Evolutionary conservation across 2,329 filamentous ascomycete species (phyloP), one percentile per base, ranked within the genome.

Genomic region (Talaromyces sp.): DNA sequence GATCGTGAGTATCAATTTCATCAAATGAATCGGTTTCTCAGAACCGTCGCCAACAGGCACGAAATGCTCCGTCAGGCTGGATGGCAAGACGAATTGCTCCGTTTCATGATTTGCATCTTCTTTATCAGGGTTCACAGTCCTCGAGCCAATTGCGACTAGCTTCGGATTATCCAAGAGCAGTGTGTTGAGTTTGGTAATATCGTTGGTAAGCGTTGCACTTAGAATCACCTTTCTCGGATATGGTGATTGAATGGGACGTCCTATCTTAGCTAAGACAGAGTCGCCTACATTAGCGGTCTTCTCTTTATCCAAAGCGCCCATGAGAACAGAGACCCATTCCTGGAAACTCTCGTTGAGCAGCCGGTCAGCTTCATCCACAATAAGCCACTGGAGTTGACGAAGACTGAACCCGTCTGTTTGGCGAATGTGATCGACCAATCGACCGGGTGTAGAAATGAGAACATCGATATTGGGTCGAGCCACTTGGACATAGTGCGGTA

Each of bases 351-450:
- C 92, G 51, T 93, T 90, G 5, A 98, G 85, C 13, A 98, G 82
- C 74, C 95, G 92, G 77, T 98, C 94, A 11, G 94, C 95, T 78
- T 98, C 94, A 72, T 98, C 94, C 54, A 97, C 90, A 2, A 97
- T 87, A 0, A 98, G 83, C 93, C 93, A 98, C 67, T 91, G 87
- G 4, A 97, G 82, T 73, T 91, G 85, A 65, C 90, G 86, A 25
- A 98, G 82, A 0, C 84, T 86, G 75, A 98, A 97, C 0, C 92
- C 93, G 2, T 87, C 86, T 0, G 94, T 98, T 67, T 89, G 88
- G 68, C 90, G 89, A 60, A 97, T 85, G 76, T 98, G 94, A 72
- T 98, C 94, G 3, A 98, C 92, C 0, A 98, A 85, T 68, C 94
- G 88, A 67, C 95, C 95, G 0, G 94, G 94, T 0, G 94, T 98